Evolutionary conservation across 163 green algal genomes (phyloP).

Genomic region (Chloromonas sp.): DNA sequence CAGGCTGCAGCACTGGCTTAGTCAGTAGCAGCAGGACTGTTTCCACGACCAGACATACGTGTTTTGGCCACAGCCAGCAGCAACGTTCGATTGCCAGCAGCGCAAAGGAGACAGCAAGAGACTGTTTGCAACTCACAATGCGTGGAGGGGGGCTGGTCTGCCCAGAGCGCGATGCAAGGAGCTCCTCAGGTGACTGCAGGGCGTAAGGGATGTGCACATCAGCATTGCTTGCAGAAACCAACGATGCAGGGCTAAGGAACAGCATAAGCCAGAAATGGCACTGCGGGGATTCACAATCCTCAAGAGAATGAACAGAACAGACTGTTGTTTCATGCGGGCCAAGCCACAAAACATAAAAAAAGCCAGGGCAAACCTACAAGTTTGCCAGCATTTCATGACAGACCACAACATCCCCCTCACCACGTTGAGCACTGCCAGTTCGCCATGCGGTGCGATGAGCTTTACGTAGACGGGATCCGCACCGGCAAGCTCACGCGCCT

Average conservation of each 20-base stretch:
- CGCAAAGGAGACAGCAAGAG: neutral
- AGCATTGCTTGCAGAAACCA: neutral
- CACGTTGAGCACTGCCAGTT: slow-evolving; percentile 7
- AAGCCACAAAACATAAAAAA: neutral
- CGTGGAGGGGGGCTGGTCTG: neutral
- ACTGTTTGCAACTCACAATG: neutral
- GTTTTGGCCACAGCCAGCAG: too few relatives aligned
- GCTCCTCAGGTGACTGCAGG: neutral
- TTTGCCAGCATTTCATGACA: neutral
- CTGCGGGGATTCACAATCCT: too few relatives aligned
- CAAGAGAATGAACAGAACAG: neutral
- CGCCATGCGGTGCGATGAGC: neutral
- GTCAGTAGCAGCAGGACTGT: too few relatives aligned
- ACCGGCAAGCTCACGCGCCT: neutral
- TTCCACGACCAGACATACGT: too few relatives aligned
- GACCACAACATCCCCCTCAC: neutral
- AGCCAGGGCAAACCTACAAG: neutral
- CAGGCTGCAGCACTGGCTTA: too few relatives aligned
- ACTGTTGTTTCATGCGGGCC: neutral
- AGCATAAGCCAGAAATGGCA: neutral
- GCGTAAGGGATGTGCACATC: neutral
- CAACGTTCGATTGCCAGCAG: neutral
- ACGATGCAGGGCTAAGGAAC: neutral
- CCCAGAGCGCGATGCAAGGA: neutral
- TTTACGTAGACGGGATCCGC: neutral